These are phyloP conservation scores for Furcasterigmium furcatum DNA, from an alignment of 2,329 filamentous ascomycete genomes.

Conservation along the genomic window DNA sequence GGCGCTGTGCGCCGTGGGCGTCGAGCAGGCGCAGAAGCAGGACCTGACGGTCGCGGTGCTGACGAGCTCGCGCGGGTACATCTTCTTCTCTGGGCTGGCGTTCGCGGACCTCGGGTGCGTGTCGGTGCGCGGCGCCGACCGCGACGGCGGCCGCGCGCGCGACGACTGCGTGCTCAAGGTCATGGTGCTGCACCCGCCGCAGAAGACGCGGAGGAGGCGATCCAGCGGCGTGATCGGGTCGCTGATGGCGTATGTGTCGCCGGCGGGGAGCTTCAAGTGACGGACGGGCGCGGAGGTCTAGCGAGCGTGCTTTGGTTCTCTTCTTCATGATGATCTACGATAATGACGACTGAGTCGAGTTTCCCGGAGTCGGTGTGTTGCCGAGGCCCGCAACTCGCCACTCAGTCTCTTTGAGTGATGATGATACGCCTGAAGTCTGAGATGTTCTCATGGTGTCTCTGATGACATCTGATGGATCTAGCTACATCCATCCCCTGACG, in stretches of 20 bases:
- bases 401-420: too few species aligned
- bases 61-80: not conserved
- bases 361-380: too few species aligned
- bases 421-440: not conserved
- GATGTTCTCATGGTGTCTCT: not conserved
- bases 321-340: too few species aligned
- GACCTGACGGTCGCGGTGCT: not conserved
- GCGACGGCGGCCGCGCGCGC: too few species aligned
- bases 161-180: not conserved
- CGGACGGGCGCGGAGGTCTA: not conserved
- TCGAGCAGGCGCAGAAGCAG: not conserved
- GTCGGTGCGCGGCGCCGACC: not conserved
- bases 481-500: too few species aligned
- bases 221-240: not conserved
- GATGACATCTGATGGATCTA: not conserved
- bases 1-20: not conserved
- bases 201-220: not conserved
- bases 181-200: not conserved
- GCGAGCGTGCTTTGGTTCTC: not conserved
- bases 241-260: not conserved
- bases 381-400: too few species aligned
- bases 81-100: conserved; percentile 1
- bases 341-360: too few species aligned
- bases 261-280: not conserved
- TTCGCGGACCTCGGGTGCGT: conserved; percentile 1